Evolutionary conservation across 2,329 filamentous ascomycete genomes (phyloP), one percentile per base, ranked within the genome.

Genomic region (Alternaria arbusti): DNA sequence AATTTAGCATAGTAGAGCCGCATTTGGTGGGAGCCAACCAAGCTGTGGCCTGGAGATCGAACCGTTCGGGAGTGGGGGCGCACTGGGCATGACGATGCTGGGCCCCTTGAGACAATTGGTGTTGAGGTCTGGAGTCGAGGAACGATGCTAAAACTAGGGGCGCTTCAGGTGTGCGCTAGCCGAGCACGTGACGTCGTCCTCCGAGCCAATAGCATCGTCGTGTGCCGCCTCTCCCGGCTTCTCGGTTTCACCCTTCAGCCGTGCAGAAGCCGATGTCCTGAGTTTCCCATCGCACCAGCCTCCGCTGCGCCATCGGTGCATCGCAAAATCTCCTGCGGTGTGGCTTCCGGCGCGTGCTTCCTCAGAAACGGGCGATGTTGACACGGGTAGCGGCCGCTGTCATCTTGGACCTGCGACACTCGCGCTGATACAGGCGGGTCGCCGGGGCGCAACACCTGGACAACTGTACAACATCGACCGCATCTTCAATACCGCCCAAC

Each of bases 61-160:
- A 46, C 40, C 28, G 44, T 62, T 59, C 58, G 57, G 52, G 28
- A 56, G 61, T 54, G 70, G 65, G 43, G 44, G 43, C 61, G 61
- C 51, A 63, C 59, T 46, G 54, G 56, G 74, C 74, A 78, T 77
- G 70, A 77, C 64, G 59, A 66, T 67, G 59, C 51, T 36, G 60
- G 59, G 57, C 74, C 67, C 75, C 75, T 78, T 79, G 75, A 79
- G 72, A 79, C 77, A 72, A 77, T 76, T 79, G 74, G 76, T 76
- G 77, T 78, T 78, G 75, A 78, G 65, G 70, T 73, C 54, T 60
- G 63, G 54, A 60, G 63, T 56, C 45, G 46, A 40, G 59, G 64
- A 58, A 67, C 71, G 70, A 66, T 45, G 64, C 65, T 72, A 66
- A 74, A 67, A 74, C 74, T 69, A 70, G 66, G 65, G 69, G 68